Evolutionary conservation across 2,329 filamentous ascomycete genomes (phyloP), one percentile per base, ranked within the genome.

Genomic region (Chrysoporthe austroafricana): DNA sequence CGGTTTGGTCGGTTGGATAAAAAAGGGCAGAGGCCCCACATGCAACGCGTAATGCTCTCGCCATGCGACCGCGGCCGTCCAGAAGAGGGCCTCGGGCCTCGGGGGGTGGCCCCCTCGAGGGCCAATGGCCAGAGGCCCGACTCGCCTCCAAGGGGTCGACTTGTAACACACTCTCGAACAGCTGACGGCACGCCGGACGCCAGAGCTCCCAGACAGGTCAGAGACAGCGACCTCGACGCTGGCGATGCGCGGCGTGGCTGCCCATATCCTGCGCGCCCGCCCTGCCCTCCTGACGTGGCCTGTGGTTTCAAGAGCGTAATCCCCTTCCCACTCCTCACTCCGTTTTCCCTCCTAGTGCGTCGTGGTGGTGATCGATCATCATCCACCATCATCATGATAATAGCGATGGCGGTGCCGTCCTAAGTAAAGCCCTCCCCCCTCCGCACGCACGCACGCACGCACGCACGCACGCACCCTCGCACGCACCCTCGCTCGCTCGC

Each of bases 11-110:
- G 62, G 8, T 42, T 43, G 36, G 52, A 44, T 52, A 39, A 56
- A 66, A 63, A 63, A 50, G 48, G 59, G 21, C 59, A 60, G 4
- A 34, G 48, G 66, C 48, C 50, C 39, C 6, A 59, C 21, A 62
- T 14, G 48, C 36, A 59, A 66, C 67, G 67, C 67, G 67, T 69
- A 69, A 69, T 63, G 59, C 39, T 42, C 54, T 60, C 50, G 26
- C 67, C 9, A 6, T 43, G 39, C 56, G 54, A 18, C 16, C 32
- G 32, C 7, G 44, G 18, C 26, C 34, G 26, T 39, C 34, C 46
- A 21, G 34, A 43, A 54, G 18, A 39, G 26, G 26, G 26, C 26
- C 26, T 26, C 26, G 26, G 26, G 26, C 26, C 26, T 26, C 26
- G 26, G 26, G 26, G 26, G 26, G 26, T 26, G 26, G 26, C 26